These are phyloP conservation scores for Dentiscutata heterogama DNA, from an alignment of 371 early-diverging fungal species.

Conservation along the genomic window DNA sequence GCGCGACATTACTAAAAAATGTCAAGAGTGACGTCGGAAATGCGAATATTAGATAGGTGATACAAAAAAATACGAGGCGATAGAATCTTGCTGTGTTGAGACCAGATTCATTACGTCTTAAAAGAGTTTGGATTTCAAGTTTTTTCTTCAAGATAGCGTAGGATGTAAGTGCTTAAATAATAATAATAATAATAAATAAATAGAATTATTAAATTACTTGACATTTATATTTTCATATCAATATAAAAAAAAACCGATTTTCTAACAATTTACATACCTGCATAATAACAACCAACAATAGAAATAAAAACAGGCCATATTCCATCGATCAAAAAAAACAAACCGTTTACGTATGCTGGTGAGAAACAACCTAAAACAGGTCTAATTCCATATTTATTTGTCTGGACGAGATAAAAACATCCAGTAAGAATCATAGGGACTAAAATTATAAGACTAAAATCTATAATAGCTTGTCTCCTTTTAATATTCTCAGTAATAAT, in stretches of 20 bases:
- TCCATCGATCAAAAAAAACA: background rate
- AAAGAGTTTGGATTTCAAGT: conserved; percentile 27
- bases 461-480: background rate
- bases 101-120: conserved; percentile 22
- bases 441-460: background rate
- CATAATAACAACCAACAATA: conserved; percentile 29
- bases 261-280: conserved; percentile 15
- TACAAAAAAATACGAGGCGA: conserved; percentile 41
- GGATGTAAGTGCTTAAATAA: conserved; percentile 18
- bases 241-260: too few relatives aligned
- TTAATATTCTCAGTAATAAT: background rate
- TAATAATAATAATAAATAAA: background rate
- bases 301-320: conserved; percentile 44
- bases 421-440: background rate
- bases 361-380: conserved; percentile 31
- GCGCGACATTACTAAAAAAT: background rate
- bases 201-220: background rate
- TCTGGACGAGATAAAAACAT: background rate
- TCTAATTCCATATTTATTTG: conserved; percentile 34
- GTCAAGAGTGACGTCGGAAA: background rate
- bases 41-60: conserved; percentile 26
- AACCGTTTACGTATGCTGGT: background rate
- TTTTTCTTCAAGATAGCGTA: conserved; percentile 31
- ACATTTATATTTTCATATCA: too few relatives aligned
- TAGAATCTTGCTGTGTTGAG: conserved; percentile 31